phyloP scores from a whole-genome alignment of 139 green algal species.

The Micractinium sp. region DNA sequence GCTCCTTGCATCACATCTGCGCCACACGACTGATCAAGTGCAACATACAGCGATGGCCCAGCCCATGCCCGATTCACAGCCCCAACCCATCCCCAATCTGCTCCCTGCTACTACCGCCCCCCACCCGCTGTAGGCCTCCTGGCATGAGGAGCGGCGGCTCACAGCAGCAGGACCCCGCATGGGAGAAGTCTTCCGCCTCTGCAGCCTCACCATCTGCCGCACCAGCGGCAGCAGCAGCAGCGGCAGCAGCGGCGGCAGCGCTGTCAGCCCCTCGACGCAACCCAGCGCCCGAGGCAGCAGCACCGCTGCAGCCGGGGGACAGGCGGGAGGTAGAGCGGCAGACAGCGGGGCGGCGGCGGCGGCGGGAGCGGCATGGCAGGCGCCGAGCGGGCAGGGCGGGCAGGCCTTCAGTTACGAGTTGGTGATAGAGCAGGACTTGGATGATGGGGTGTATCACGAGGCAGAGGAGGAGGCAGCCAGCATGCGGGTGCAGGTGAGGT shows the following conservation, averaged over 20 bases:
- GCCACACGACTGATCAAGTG: too few species aligned
- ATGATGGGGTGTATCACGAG: conserved; percentile 8
- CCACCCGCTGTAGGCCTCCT: not conserved
- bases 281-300: not conserved
- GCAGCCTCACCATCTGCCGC: conserved; percentile 10
- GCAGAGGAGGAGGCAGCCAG: not conserved
- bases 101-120: not conserved
- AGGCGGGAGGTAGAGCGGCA: too few species aligned
- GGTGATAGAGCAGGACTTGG: conserved; percentile 18
- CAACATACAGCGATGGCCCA: too few species aligned
- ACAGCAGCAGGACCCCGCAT: not conserved
- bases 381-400: not conserved
- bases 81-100: not conserved
- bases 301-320: too few species aligned
- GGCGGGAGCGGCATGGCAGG: not conserved
- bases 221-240: not conserved
- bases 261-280: not conserved
- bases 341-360: not conserved
- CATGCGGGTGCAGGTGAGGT: not conserved
- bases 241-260: not conserved
- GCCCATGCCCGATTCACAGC: not conserved
- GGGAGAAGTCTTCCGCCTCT: conserved; percentile 14
- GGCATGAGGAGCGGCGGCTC: conserved; percentile 28
- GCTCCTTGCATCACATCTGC: too few species aligned
- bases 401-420: not conserved